phyloP scores from a whole-genome alignment of 1,284 basidiomycete genomes.

The Malassezia globosa region DNA sequence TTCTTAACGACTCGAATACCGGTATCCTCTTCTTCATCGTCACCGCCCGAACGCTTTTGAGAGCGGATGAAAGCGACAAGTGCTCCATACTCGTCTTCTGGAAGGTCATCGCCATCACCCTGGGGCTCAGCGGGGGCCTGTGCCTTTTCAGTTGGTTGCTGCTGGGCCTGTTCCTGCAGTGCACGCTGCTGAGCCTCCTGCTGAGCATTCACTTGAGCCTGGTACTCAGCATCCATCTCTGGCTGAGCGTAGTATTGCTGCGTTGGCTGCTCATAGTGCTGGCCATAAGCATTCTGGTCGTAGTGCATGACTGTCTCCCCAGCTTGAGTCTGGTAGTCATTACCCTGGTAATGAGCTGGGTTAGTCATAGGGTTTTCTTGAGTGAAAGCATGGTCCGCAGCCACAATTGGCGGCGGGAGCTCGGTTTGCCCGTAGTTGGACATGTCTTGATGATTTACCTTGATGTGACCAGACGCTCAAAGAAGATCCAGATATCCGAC shows the following conservation, averaged over 20 bases:
- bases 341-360: slow-evolving; percentile 7
- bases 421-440: slow-evolving; percentile 8
- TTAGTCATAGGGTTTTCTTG: slow-evolving; percentile 14
- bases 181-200: background rate
- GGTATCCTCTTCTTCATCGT: slow-evolving; percentile 32
- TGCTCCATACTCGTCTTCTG: slow-evolving; percentile 39
- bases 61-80: slow-evolving; percentile 43
- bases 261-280: slow-evolving; percentile 3
- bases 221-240: background rate
- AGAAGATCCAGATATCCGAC: slow-evolving; percentile 6
- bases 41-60: slow-evolving; percentile 26
- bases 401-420: slow-evolving; percentile 17
- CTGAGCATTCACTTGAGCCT: background rate
- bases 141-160: background rate
- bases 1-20: slow-evolving; percentile 39
- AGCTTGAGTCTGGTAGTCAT: slow-evolving; percentile 1
- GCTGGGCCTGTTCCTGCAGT: background rate
- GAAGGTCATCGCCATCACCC: slow-evolving; percentile 28
- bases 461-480: slow-evolving; percentile 14
- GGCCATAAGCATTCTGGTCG: background rate
- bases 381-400: slow-evolving; percentile 15
- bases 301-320: slow-evolving; percentile 6
- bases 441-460: slow-evolving; percentile 1
- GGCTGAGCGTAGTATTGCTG: slow-evolving; percentile 11
- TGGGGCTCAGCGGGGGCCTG: slow-evolving; percentile 2